Evolutionary conservation across 768 basidiomycete species (phyloP).

Genomic region (Pleurotus eryngii): DNA sequence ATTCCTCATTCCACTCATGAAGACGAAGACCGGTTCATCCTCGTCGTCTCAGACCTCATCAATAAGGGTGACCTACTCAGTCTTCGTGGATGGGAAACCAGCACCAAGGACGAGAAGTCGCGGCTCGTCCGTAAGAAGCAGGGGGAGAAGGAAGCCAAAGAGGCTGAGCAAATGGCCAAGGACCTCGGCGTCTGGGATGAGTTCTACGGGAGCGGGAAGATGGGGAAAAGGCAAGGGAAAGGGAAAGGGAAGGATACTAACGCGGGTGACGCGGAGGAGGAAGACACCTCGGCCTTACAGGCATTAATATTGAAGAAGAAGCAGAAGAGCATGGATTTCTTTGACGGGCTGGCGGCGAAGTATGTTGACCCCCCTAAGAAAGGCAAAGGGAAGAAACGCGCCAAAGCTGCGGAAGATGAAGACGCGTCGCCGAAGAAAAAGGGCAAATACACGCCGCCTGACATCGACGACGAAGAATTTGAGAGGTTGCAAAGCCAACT

Average conservation of each 20-base stretch:
- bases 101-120: conserved; percentile 77
- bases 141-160: conserved; percentile 73
- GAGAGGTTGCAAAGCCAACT: conserved; percentile 56
- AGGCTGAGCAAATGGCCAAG: conserved; percentile 81
- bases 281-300: conserved; percentile 68
- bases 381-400: conserved; percentile 56
- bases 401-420: conserved; percentile 38
- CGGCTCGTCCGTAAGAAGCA: conserved; percentile 70
- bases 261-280: conserved; percentile 41
- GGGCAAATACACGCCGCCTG: conserved; percentile 39
- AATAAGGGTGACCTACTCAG: conserved; percentile 51
- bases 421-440: conserved; percentile 49
- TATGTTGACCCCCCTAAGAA: conserved; percentile 55
- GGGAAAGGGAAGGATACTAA: conserved; percentile 43
- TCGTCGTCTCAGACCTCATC: conserved; percentile 66
- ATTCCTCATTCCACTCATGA: conserved; percentile 83
- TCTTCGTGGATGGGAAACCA: conserved; percentile 62
- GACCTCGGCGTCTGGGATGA: conserved; percentile 94
- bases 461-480: conserved; percentile 67
- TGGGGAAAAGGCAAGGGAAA: conserved; percentile 53
- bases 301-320: conserved; percentile 80
- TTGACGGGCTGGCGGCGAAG: conserved; percentile 73
- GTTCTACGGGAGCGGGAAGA: conserved; percentile 78
- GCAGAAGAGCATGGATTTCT: conserved; percentile 65
- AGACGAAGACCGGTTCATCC: conserved; percentile 85